Evolutionary conservation across 805 yeast genomes (phyloP), one percentile per base, ranked within the genome.

Genomic region (Metschnikowia bowlesiae): DNA sequence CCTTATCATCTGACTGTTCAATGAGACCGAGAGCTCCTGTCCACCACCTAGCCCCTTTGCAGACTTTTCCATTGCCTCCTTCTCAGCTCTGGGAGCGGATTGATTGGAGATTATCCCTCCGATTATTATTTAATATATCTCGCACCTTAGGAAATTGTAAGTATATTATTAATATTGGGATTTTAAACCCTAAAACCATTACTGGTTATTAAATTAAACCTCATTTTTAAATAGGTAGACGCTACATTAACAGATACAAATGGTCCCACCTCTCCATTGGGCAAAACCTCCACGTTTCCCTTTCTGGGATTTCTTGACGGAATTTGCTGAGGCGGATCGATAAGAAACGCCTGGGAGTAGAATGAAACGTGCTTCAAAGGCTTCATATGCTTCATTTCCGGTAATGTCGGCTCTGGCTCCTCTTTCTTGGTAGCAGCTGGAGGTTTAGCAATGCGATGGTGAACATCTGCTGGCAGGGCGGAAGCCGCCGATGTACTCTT

Each of bases 291-390:
- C 51, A 73, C 90, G 61, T 89, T 85, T n/a, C n/a, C n/a, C n/a
- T n/a, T 76, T 56, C 84, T 75, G 7, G 97, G 97, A 52, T 77
- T 78, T 61, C 96, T 72, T 1, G 96, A 86, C 2, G 97, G 97
- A 53, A 91, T 87, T 63, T 90, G 96, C 62, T 91, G 97, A 1
- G 75, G 75, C 2, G 97, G 97, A 48, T 73, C 76, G 16, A 73
- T 71, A 37, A 70, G 61, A 50, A 73, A 73, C 0, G 76, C 71
- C 37, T 68, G 64, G 34, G 71, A 65, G 54, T 73, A 76, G 48
- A 73, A 73, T 2, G 75, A 75, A 9, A 73, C 78, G 39, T 75
- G 57, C 58, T 70, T 72, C 44, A 73, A 56, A 3, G 75, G 74
- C 47, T 65, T 70, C 47, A 68, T 53, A 35, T 61, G 61, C 38